Conservation (phyloP, 495 filamentous ascomycete species). For the Cercophora samala region DNA sequence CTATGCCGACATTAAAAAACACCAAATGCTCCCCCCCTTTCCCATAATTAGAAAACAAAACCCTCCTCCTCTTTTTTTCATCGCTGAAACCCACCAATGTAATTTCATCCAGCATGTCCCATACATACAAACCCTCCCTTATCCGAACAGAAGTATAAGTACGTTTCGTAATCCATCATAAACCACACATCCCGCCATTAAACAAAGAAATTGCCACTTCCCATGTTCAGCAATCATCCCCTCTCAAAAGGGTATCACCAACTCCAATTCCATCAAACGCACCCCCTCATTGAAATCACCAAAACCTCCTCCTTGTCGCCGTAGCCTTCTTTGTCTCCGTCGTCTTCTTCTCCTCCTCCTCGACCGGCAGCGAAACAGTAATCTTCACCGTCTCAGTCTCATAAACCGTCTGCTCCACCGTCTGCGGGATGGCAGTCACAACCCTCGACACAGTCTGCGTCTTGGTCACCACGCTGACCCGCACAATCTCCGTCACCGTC, state of each 20-base stretch:
- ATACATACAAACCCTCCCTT: too few relatives aligned
- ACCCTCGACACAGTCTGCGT: conserved; percentile 26
- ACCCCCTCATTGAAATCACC: background rate
- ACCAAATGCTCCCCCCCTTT: too few relatives aligned
- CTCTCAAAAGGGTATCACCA: background rate
- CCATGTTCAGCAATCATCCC: background rate
- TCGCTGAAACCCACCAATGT: too few relatives aligned
- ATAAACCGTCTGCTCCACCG: conserved; percentile 31
- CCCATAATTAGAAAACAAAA: too few relatives aligned
- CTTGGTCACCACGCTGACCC: conserved; percentile 20
- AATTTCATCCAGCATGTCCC: too few relatives aligned
- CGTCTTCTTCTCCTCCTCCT: conserved; percentile 9
- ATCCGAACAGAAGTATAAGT: too few relatives aligned
- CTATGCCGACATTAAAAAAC: too few relatives aligned
- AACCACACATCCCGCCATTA: too few relatives aligned
- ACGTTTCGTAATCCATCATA: too few relatives aligned
- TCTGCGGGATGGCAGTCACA: conserved; percentile 25
- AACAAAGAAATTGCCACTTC: too few relatives aligned
- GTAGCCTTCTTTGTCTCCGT: conserved; percentile 2
- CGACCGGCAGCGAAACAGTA: conserved; percentile 25
- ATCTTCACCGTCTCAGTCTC: conserved; percentile 30
- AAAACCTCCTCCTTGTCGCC: conserved; percentile 12
- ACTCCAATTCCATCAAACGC: too few relatives aligned
- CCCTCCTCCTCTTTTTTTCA: too few relatives aligned
- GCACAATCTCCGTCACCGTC: conserved; percentile 28